Base-by-base conservation (phyloP, 192 early-diverging fungal species). In the Spizellomyces sp. region DNA sequence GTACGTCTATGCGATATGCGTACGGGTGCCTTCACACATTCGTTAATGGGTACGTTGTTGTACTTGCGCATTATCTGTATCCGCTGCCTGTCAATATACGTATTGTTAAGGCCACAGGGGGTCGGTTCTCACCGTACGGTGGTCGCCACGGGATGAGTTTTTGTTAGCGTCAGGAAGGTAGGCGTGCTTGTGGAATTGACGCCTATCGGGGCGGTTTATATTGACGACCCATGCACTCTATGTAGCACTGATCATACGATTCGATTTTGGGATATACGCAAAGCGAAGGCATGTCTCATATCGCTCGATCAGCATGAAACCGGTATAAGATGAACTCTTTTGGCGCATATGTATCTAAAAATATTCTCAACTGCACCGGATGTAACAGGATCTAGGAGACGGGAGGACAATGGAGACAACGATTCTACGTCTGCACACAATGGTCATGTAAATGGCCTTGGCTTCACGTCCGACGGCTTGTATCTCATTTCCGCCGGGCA, bases 261-360 rank as follows among this genome's bases (percentile, higher is more conserved):
- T 4, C 80, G 86, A 10, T 69, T 95, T 52, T 97, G 95, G 95
- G 95, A 97, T 76, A 88, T 95, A 43, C 87, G 95, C 45, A 89
- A 87, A 63, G 84, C 93, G 7, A 73, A 84, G 15, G 70, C 92
- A 6, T 90, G 87, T 22, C 54, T 96, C 7, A 47, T 52, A 70
- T 80, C 80, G 0, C 76, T 93, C 8, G 88, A 91, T 66, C 74
- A 86, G 62, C 80, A 90, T 71, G 88, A 88, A 64, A 72, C 65
- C 42, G 78, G 75, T 80, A 36, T 9, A 42, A 5, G 15, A n/a
- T 10, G 27, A 36, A 36, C 27, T 36, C 27, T 36, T n/a, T n/a
- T 36, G 27, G 27, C 27, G 27, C 27, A 36, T 36, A 0, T 36
- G 27, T 36, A 36, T 36, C 27, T 36, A 36, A 36, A 36, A 3